Conservation (phyloP, 1,139 yeast genomes). For the Saccharomyces hybrid region DNA sequence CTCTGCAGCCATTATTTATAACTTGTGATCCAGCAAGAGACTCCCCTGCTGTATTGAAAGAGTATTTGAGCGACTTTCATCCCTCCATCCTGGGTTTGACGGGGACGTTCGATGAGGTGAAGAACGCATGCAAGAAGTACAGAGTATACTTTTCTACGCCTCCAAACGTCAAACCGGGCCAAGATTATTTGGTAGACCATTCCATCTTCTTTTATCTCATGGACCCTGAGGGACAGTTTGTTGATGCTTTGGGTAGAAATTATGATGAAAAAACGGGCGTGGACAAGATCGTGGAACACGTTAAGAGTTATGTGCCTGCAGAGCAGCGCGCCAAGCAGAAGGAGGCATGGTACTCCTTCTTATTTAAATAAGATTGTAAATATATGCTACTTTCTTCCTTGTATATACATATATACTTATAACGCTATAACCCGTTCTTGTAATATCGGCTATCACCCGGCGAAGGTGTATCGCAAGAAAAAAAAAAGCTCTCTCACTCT, state of each 20-base stretch:
- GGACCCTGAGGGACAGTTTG: slow-evolving; percentile 95
- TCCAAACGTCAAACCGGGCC: slow-evolving; percentile 86
- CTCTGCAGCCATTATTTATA: slow-evolving; percentile 77
- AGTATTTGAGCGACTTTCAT: slow-evolving; percentile 80
- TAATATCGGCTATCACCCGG: background rate
- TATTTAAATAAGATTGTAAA: slow-evolving; percentile 32
- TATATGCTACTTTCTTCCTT: background rate
- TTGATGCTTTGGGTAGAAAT: slow-evolving; percentile 91
- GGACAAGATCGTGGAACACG: slow-evolving; percentile 64
- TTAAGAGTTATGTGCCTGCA: slow-evolving; percentile 66
- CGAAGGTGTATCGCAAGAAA: background rate
- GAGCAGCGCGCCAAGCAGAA: slow-evolving; percentile 53
- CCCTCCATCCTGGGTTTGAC: slow-evolving; percentile 85
- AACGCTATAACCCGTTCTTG: background rate
- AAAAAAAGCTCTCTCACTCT: background rate
- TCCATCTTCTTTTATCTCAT: slow-evolving; percentile 92
- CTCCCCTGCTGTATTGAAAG: slow-evolving; percentile 72
- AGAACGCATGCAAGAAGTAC: slow-evolving; percentile 76
- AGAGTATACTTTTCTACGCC: slow-evolving; percentile 97
- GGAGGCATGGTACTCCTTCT: slow-evolving; percentile 46
- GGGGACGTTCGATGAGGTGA: slow-evolving; percentile 80
- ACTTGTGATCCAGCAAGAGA: slow-evolving; percentile 98
- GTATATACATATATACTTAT: background rate
- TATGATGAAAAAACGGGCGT: slow-evolving; percentile 74
- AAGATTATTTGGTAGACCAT: slow-evolving; percentile 94